These are phyloP conservation scores for Fistulina hepatica DNA, from an alignment of 1,284 basidiomycete species.

Conservation along the genomic window DNA sequence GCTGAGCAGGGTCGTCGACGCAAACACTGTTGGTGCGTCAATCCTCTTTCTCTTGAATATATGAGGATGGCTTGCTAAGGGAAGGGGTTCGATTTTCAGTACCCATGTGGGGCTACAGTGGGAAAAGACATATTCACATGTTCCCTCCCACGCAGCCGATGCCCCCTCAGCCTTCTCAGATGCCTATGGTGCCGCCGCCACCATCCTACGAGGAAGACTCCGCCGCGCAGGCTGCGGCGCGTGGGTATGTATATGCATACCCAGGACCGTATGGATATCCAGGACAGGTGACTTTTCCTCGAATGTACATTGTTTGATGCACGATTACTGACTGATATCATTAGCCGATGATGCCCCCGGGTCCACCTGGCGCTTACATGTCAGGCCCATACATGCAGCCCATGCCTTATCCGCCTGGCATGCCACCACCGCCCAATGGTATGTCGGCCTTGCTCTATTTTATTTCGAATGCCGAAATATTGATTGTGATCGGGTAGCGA, in stretches of 20 bases:
- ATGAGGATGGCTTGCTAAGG: slow-evolving; percentile 6
- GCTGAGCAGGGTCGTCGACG: slow-evolving; percentile 68
- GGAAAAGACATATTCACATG: slow-evolving; percentile 74
- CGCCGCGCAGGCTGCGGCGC: slow-evolving; percentile 45
- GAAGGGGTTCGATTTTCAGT: too few relatives aligned
- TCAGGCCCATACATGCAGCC: slow-evolving; percentile 69
- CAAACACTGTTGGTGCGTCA: slow-evolving; percentile 58
- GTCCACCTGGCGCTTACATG: slow-evolving; percentile 65
- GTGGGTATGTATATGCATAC: slow-evolving; percentile 62
- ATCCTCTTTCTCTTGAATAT: background rate
- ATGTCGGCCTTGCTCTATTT: slow-evolving; percentile 17
- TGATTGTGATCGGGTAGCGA: slow-evolving; percentile 34
- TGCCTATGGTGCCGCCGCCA: slow-evolving; percentile 56
- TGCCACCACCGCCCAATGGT: slow-evolving; percentile 72
- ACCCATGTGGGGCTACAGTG: slow-evolving; percentile 79
- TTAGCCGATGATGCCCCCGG: slow-evolving; percentile 58
- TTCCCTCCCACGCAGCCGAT: slow-evolving; percentile 49
- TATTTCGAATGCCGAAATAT: slow-evolving; percentile 1
- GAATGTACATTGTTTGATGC: slow-evolving; percentile 2
- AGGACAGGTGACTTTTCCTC: slow-evolving; percentile 44
- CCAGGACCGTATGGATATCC: slow-evolving; percentile 64
- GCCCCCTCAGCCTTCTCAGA: slow-evolving; percentile 41
- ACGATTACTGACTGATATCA: slow-evolving; percentile 20
- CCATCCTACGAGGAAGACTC: slow-evolving; percentile 66
- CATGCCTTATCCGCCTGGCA: slow-evolving; percentile 67